These are phyloP conservation scores for Rutstroemia sp. DNA, from an alignment of 2,329 filamentous ascomycete genomes.

Conservation along the genomic window DNA sequence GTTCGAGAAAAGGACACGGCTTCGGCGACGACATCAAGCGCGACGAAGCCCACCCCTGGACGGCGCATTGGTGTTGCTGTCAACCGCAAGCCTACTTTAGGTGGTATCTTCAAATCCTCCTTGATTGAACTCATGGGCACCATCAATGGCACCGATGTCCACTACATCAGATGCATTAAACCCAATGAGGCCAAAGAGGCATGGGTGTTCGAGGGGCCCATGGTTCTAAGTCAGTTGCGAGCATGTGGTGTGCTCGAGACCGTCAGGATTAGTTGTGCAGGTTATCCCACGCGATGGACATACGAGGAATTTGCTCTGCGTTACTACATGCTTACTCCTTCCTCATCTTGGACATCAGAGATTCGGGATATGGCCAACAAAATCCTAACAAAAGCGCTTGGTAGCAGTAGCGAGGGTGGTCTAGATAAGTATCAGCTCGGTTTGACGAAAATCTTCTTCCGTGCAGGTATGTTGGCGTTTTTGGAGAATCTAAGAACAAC, in stretches of 20 bases:
- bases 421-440: constrained; percentile 95
- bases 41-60: constrained; percentile 73
- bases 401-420: constrained; percentile 64
- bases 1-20: constrained; percentile 84
- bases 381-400: constrained; percentile 83
- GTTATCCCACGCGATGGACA: constrained; percentile 96
- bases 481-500: constrained; percentile 88
- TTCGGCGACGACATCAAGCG: constrained; percentile 49
- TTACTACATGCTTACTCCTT: constrained; percentile 97
- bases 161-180: constrained; percentile 99
- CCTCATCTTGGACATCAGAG: constrained; percentile 83
- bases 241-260: constrained; percentile 99
- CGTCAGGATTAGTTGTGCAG: constrained; percentile 92
- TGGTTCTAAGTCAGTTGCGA: constrained; percentile 94
- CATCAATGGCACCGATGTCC: constrained; percentile 95
- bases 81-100: constrained; percentile 92
- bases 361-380: constrained; percentile 91
- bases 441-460: constrained; percentile 98
- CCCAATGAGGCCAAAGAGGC: constrained; percentile 94
- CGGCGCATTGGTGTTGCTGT: constrained; percentile 87
- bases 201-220: constrained; percentile 97
- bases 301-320: constrained; percentile 96
- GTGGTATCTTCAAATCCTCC: constrained; percentile 97
- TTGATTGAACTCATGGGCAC: constrained; percentile 97
- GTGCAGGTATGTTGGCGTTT: constrained; percentile 97